Evolutionary conservation across 208 protist genomes (phyloP), one percentile per base, ranked within the genome.

Genomic region (Crithidia thermophila): DNA sequence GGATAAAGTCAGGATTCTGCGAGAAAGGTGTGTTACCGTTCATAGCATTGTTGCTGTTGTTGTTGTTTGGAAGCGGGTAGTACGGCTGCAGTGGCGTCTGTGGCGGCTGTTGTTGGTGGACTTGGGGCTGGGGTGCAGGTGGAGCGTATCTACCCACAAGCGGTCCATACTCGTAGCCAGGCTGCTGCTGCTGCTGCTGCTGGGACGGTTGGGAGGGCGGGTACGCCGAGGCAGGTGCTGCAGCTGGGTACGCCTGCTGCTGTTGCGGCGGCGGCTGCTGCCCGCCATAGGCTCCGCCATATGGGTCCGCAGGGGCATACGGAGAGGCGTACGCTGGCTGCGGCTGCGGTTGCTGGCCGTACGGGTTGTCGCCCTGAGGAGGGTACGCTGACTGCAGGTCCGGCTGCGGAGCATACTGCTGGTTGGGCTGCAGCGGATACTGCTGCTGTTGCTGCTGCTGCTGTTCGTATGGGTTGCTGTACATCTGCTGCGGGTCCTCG

Each of bases 401-500:
- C 64, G 31, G 50, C 10, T 33, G 56, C 40, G 1, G 47, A 58
- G 16, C 31, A 28, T 20, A n/a, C n/a, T n/a, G n/a, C n/a, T n/a
- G n/a, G n/a, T 39, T 36, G 28, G 25, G 21, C 43, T 56, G 21
- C 31, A 30, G 58, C 40, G 5, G 61, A 28, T 42, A 57, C 39
- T 56, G 67, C 37, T 57, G 73, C 30, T 40, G 61, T 28, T 56
- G 64, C 21, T 57, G 34, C 30, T 36, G 47, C 51, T 25, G 55
- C 30, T 67, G 55, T 30, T 4, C 20, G 47, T 51, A 39, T 31
- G 63, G 47, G 14, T 37, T 52, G 7, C 23, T 25, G 69, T 77
- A 68, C 18, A 65, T 13, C n/a, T 50, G 36, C 4, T 72, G 71
- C 10, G 75, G 68, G 69, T 93, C 81, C 30, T 89, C 81, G 57